Base-by-base conservation (phyloP, 139 green algal genomes). In the Haematococcus sp. region DNA sequence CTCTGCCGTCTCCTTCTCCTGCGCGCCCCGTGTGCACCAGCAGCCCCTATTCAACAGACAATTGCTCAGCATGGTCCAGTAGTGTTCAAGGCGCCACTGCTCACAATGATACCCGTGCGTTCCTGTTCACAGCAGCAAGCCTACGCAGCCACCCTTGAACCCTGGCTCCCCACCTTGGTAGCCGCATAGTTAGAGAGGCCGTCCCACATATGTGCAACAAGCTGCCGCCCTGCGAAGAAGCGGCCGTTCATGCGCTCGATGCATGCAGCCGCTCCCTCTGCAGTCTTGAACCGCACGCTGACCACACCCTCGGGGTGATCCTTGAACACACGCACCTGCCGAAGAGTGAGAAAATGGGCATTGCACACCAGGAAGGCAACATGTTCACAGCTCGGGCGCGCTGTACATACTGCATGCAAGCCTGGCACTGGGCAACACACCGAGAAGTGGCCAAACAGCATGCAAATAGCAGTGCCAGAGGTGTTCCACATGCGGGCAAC, bases 281-380 rank as follows among this genome's bases (percentile, higher is more conserved):
- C 34, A 0, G 83, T 76, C 5, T 88, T 88, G 76, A 97, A 98
- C 49, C 86, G 85, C 20, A 98, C 73, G 2, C 78, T 87, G 20
- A 98, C 81, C 7, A 95, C 84, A 35, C 94, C 94, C 34, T 96
- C 77, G 0, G 93, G 90, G 80, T 97, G 88, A 34, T 77, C 44
- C 43, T 83, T 72, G 76, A 87, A 97, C 71, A 95, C 77, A 20
- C 82, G 83, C n/a, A 97, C 69, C 81, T 89, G 78, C 25, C 30
- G 2, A 20, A 32, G 11, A 56, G 43, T 61, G 30, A 66, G 17
- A 35, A 27, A 19, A 32, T 16, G 40, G 40, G 61, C 61, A 52
- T 68, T 30, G 30, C 33, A 49, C 40, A 11, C n/a, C n/a, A n/a
- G 30, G 30, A 43, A 44, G 59, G 28, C 59, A 16, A 35, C 27